Evolutionary conservation across 202 grass and related monocot species (phyloP).

Genomic region (Digitaria exilis): DNA sequence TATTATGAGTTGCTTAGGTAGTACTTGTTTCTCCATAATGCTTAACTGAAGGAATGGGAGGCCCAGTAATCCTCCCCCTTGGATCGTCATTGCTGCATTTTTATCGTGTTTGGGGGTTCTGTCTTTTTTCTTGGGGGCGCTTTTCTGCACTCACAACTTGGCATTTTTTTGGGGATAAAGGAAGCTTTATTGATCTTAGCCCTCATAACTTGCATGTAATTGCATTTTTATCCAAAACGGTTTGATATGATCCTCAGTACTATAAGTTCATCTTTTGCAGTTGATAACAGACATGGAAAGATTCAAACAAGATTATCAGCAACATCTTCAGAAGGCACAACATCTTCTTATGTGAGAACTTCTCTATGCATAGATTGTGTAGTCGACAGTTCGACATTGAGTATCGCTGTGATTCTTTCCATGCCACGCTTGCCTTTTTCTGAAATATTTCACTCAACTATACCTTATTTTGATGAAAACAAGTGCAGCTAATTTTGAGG

Average conservation of each 20-base stretch:
- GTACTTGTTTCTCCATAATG: constrained; percentile 13
- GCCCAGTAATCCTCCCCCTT: not conserved
- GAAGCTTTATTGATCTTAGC: not conserved
- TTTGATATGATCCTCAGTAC: constrained; percentile 25
- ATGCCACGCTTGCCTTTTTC: constrained; percentile 3
- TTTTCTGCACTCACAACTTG: constrained; percentile 1
- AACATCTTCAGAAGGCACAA: constrained; percentile 59
- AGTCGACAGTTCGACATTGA: not conserved
- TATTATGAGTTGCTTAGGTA: not conserved
- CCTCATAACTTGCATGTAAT: not conserved
- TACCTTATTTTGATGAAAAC: constrained; percentile 8
- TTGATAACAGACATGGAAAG: constrained; percentile 87
- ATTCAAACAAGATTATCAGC: constrained; percentile 67
- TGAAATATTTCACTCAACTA: not conserved
- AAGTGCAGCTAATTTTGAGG: constrained; percentile 18
- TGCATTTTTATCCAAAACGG: constrained; percentile 9
- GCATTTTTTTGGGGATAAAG: not conserved
- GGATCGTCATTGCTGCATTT: not conserved
- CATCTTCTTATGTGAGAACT: constrained; percentile 56
- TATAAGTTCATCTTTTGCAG: constrained; percentile 52
- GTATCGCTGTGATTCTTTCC: constrained; percentile 27
- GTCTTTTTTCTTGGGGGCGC: constrained; percentile 37
- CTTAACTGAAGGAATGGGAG: constrained; percentile 30
- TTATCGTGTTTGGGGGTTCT: not conserved
- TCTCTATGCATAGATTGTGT: constrained; percentile 25